These are phyloP conservation scores for Neohortaea acidophila DNA, from an alignment of 495 filamentous ascomycete species.

Conservation along the genomic window DNA sequence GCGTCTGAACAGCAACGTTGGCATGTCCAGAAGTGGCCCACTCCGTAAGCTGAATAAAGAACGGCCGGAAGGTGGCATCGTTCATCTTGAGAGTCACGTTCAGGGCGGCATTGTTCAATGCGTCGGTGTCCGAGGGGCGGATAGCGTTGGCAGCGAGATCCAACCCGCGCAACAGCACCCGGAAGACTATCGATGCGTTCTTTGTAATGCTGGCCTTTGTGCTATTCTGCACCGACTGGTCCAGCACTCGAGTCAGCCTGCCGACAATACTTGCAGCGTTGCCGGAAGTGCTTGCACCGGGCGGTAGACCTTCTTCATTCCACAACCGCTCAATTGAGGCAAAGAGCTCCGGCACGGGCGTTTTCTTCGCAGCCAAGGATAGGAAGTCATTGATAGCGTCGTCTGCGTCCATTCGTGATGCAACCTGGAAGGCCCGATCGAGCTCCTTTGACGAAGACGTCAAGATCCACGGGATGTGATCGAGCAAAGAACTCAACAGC, in stretches of 20 bases:
- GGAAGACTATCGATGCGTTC: constrained; percentile 49
- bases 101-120: constrained; percentile 36
- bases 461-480: constrained; percentile 75
- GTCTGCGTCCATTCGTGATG: constrained; percentile 44
- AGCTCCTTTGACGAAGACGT: constrained; percentile 45
- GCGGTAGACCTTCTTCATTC: constrained; percentile 34
- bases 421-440: constrained; percentile 49
- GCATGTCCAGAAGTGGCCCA: constrained; percentile 48
- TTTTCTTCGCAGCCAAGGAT: constrained; percentile 51
- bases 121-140: constrained; percentile 31
- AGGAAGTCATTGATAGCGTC: constrained; percentile 40
- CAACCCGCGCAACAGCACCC: constrained; percentile 53
- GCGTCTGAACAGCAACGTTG: constrained; percentile 40
- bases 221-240: constrained; percentile 54
- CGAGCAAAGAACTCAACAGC: constrained; percentile 60
- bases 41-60: constrained; percentile 68
- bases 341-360: constrained; percentile 55
- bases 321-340: constrained; percentile 56
- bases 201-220: constrained; percentile 59
- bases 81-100: constrained; percentile 94
- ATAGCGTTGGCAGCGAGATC: constrained; percentile 51
- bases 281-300: neutral
- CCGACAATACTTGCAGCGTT: neutral
- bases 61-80: constrained; percentile 86
- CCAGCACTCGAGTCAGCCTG: constrained; percentile 38